Evolutionary conservation across 1,284 basidiomycete species (phyloP), one percentile per base, ranked within the genome.

Genomic region (Microbotryum lychnidis-dioicae): DNA sequence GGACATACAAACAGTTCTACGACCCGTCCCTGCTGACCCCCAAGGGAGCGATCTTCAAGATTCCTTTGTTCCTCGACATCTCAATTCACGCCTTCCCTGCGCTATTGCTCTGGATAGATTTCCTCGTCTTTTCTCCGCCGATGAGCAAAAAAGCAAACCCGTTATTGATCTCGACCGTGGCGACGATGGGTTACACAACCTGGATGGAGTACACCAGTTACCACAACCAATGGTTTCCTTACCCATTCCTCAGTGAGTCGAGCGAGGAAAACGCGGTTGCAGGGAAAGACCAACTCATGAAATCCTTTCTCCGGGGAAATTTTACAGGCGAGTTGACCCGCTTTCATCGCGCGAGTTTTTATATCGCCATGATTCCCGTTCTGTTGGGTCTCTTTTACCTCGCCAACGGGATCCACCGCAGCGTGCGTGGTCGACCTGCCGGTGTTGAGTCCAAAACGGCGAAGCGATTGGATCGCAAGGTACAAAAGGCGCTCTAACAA

Each of bases 121-220:
- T 67, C 54, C 54, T 67, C 23, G 47, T 61, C 42, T 60, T 62
- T 31, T 56, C 53, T 6, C 65, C 65, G 16, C 59, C 59, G 9
- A 64, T 67, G 54, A 60, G 60, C 9, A 58, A 54, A 46, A 48
- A 51, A 12, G 63, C 60, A 42, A 60, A 56, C 25, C 65, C 65
- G 2, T 10, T 62, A 4, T 18, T 62, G 12, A 55, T 67, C 6
- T 63, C 58, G 14, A 54, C 53, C 20, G 20, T 61, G 14, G 54
- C 58, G 16, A 62, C 60, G 21, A 51, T 48, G 21, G 54, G 20
- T 7, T 57, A 51, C 27, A 21, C 52, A 0, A 20, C 20, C 7
- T 67, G 65, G 65, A 67, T 67, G 65, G 65, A 67, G 57, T 56
- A 56, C 31, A 54, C 56, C 12, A 47, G 51, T 5, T n/a, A 20